A percentile compares a stretch with the other conserved stretches of the same genome.
Evolutionary conservation across 2,329 filamentous ascomycete genomes (phyloP).

Genomic region (Xylaria polymorpha): DNA sequence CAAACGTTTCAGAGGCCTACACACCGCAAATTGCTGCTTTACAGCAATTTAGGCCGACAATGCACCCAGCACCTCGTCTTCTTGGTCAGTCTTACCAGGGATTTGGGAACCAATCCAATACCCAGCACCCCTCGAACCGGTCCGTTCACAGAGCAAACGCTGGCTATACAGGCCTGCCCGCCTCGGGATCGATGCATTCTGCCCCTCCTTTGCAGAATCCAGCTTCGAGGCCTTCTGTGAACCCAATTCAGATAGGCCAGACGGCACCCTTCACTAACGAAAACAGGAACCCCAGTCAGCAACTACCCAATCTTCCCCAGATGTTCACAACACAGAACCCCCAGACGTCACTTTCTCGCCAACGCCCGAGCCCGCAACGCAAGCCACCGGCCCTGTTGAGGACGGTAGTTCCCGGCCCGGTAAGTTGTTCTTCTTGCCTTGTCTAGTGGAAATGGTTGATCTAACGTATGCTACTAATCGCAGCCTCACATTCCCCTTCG

Average conservation of each 20-base stretch:
- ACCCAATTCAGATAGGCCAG: constrained; percentile 19
- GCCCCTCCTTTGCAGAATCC: constrained; percentile 12
- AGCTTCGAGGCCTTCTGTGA: constrained; percentile 9
- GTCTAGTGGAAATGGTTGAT: constrained; percentile 6
- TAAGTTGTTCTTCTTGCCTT: constrained; percentile 15
- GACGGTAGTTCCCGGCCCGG: constrained; percentile 13
- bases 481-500: constrained; percentile 24
- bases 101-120: constrained; percentile 17
- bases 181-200: constrained; percentile 20
- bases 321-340: constrained; percentile 15
- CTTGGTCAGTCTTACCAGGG: constrained; percentile 13
- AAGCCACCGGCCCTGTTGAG: constrained; percentile 5
- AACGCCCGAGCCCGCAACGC: constrained; percentile 18
- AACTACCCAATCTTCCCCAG: constrained; percentile 20
- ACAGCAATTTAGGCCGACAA: constrained; percentile 27
- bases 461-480: constrained; percentile 27
- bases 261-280: constrained; percentile 23
- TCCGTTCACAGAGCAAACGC: constrained; percentile 14
- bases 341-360: constrained; percentile 15
- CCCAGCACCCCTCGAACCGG: constrained; percentile 23
- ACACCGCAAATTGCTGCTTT: constrained; percentile 14
- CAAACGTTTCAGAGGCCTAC: constrained; percentile 20
- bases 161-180: constrained; percentile 1
- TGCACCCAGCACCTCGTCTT: constrained; percentile 33
- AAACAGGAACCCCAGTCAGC: constrained; percentile 21